Base-by-base conservation (phyloP, 73 alveolate genomes). In the Blepharisma japonicum region DNA sequence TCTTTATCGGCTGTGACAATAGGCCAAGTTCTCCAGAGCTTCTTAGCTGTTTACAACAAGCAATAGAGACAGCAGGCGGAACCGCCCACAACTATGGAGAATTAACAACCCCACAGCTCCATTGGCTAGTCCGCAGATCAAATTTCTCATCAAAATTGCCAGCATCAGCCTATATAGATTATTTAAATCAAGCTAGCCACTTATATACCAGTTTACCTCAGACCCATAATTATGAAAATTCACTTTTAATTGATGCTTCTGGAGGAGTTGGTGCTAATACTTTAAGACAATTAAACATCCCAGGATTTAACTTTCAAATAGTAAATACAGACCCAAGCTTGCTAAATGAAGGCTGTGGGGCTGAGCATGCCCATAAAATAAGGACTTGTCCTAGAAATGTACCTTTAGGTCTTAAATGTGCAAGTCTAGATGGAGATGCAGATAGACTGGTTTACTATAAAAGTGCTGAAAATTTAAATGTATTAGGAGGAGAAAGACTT, bases 381-480 rank as follows among this genome's bases (percentile, higher is more conserved):
- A 84, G 88, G 72, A 56, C 82, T 55, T 68, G 87, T 76, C 98
- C 99, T n/a, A 81, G 81, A 47, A 77, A 79, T 55, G 72, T 83
- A 79, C 56, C 84, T 68, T 11, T 55, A 78, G 87, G 78, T 27
- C 67, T 79, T 7, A 92, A 92, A 74, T 82, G 91, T 82, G 95
- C 91, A 45, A 50, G 88, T 20, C 84, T 94, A 23, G 98, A 95
- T 80, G 97, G 98, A 7, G 98, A 96, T 90, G 97, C 97, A 38
- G 98, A 92, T 71, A 86, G 98, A 87, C 49, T 94, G 45, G 89
- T 96, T 6, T 90, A 92, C 84, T 96, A 84, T 83, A 89, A 84
- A 53, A 55, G 86, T 49, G 68, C 68, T 77, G 89, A 74, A 54
- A 86, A 86, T 71, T 39, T 61, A 20, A 39, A 71, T 48, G 55